Percentiles rank a stretch among this genome's conserved stretches.
phyloP scores from a whole-genome alignment of 305 asterid genomes.

The Ajuga reptans region DNA sequence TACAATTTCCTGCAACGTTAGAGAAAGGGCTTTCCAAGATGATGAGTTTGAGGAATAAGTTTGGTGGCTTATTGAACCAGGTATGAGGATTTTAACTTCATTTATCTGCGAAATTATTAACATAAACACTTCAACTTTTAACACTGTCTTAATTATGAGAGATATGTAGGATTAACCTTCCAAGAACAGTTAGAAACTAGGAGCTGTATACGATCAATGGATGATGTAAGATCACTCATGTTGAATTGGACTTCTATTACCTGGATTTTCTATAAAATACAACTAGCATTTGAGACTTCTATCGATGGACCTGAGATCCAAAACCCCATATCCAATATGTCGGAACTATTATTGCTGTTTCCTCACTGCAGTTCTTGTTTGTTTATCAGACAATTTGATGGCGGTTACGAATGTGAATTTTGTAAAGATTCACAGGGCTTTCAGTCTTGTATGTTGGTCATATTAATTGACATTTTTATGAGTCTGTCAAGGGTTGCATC shows the following conservation, averaged over 20 bases:
- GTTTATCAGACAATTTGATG: not conserved
- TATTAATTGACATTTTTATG: not conserved
- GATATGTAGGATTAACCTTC: not conserved
- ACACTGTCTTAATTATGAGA: not conserved
- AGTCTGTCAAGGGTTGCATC: not conserved
- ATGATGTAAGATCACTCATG: not conserved
- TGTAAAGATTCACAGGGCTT: not conserved
- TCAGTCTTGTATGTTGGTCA: not conserved
- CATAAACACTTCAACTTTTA: not conserved
- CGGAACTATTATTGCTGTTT: not conserved
- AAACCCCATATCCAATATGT: not conserved
- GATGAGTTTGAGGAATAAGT: conserved; percentile 86
- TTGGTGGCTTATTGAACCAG: conserved; percentile 91
- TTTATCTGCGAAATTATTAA: not conserved
- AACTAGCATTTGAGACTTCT: not conserved
- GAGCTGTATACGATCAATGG: not conserved
- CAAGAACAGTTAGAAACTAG: not conserved
- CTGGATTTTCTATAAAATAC: not conserved
- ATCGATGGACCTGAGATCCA: not conserved
- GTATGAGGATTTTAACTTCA: conserved; percentile 24
- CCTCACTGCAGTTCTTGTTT: not conserved
- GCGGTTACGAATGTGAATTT: not conserved
- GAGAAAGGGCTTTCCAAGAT: conserved; percentile 87
- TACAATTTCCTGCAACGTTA: conserved; percentile 91
- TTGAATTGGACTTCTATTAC: not conserved